Evolutionary conservation across 2,329 filamentous ascomycete species (phyloP).

Genomic region (Trichoderma lentiforme): DNA sequence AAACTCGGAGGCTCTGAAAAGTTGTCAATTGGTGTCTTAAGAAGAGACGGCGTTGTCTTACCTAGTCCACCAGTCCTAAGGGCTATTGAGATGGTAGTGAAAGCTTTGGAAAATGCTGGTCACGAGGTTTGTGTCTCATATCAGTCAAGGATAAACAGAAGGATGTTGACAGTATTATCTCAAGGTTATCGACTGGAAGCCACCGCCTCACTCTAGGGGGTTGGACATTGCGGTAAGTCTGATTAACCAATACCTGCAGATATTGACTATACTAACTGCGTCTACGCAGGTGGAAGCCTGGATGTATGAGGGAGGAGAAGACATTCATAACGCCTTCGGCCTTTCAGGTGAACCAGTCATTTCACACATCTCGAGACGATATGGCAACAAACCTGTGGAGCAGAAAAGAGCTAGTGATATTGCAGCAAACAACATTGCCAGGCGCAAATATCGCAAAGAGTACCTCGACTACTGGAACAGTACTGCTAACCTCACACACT

Average conservation of each 20-base stretch:
- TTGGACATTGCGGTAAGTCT: background rate
- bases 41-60: background rate
- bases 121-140: background rate
- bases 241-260: background rate
- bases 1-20: background rate
- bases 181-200: background rate
- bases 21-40: background rate
- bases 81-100: background rate
- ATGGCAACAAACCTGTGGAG: background rate
- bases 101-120: background rate
- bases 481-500: background rate
- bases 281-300: background rate
- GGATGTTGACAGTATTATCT: background rate
- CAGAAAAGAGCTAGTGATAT: background rate
- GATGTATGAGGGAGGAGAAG: background rate
- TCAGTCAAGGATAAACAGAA: background rate
- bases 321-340: background rate
- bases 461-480: background rate
- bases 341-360: background rate
- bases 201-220: background rate
- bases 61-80: background rate
- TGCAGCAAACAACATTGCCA: background rate
- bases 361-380: background rate
- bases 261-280: background rate
- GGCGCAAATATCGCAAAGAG: background rate